Evolutionary conservation across 768 basidiomycete species (phyloP).

Genomic region (Fomitopsis serialis): DNA sequence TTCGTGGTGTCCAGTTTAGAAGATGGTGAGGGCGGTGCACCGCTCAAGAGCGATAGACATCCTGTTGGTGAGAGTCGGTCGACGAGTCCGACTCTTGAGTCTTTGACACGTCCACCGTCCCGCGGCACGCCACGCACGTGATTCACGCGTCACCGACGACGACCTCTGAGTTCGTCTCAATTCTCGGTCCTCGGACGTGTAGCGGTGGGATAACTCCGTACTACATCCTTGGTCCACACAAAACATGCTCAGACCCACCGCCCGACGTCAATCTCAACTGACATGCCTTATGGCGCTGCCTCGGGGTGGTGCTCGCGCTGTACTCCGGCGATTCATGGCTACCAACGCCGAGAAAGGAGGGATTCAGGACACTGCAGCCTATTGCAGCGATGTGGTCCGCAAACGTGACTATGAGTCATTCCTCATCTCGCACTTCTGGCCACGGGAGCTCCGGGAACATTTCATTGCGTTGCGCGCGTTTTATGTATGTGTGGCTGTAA

Average conservation of each 20-base stretch:
- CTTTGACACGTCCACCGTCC: background rate
- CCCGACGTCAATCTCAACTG: too few species aligned
- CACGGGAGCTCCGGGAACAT: constrained; percentile 53
- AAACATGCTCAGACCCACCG: too few species aligned
- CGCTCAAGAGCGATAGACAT: background rate
- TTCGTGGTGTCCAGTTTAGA: background rate
- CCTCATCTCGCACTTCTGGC: constrained; percentile 66
- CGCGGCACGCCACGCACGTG: background rate
- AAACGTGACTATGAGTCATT: constrained; percentile 83
- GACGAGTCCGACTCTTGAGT: background rate
- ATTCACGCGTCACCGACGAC: background rate
- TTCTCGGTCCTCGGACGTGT: too few species aligned
- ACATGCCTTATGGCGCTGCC: too few species aligned
- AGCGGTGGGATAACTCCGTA: too few species aligned
- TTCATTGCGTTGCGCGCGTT: constrained; percentile 83
- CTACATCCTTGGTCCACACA: too few species aligned
- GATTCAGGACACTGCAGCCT: constrained; percentile 34
- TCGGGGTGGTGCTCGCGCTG: background rate
- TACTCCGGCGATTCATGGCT: background rate
- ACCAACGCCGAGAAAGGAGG: constrained; percentile 6
- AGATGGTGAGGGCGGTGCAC: background rate
- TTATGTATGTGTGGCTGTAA: constrained; percentile 41
- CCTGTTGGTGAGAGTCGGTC: background rate
- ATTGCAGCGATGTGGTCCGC: constrained; percentile 68
- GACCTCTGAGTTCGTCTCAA: too few species aligned